These are phyloP conservation scores for Testicularia cyperi DNA, from an alignment of 1,284 basidiomycete genomes.

Conservation along the genomic window DNA sequence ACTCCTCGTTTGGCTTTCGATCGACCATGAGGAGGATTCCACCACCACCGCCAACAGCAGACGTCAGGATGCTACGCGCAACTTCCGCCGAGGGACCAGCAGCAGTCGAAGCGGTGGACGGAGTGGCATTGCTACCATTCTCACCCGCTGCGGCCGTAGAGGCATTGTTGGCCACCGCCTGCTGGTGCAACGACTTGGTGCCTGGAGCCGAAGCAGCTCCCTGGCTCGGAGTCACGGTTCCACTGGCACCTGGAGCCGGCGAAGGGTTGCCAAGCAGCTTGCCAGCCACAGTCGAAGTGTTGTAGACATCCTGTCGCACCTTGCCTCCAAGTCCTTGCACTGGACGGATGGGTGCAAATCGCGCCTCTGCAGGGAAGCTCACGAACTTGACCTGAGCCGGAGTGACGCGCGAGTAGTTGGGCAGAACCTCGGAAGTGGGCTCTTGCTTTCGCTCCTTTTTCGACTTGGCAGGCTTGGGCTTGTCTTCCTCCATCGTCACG, in stretches of 20 bases:
- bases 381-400: slow-evolving; percentile 84
- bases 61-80: slow-evolving; percentile 43
- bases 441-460: slow-evolving; percentile 69
- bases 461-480: slow-evolving; percentile 13
- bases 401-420: slow-evolving; percentile 90
- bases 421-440: slow-evolving; percentile 72
- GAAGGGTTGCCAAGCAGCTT: slow-evolving; percentile 42
- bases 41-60: slow-evolving; percentile 49
- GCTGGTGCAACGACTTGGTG: slow-evolving; percentile 19
- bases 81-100: slow-evolving; percentile 24
- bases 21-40: slow-evolving; percentile 56
- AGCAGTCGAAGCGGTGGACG: neutral
- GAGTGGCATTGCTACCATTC: neutral
- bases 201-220: slow-evolving; percentile 1
- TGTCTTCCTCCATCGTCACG: slow-evolving; percentile 43
- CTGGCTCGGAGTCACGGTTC: slow-evolving; percentile 34
- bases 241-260: slow-evolving; percentile 45
- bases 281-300: slow-evolving; percentile 41
- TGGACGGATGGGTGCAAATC: slow-evolving; percentile 87
- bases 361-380: slow-evolving; percentile 73
- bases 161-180: slow-evolving; percentile 23
- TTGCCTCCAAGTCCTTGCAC: slow-evolving; percentile 61
- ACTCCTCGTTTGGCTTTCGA: slow-evolving; percentile 41
- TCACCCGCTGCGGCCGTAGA: slow-evolving; percentile 4
- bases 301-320: slow-evolving; percentile 42